phyloP scores from a whole-genome alignment of 768 basidiomycete genomes.

The Naematelia encephala region DNA sequence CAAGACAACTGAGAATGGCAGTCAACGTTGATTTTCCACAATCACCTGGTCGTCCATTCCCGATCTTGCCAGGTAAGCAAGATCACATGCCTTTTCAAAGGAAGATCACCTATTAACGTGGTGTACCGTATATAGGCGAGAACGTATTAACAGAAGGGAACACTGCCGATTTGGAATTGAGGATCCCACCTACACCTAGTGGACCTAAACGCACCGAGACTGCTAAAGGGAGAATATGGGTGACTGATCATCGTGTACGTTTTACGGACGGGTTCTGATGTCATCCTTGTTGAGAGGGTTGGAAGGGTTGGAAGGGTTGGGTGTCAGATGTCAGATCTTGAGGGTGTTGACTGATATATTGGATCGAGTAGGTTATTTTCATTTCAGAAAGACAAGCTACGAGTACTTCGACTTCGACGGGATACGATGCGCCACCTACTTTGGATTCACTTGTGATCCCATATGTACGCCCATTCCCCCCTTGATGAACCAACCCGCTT shows the following conservation, averaged over 20 bases:
- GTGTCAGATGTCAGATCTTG: neutral
- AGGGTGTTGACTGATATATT: neutral
- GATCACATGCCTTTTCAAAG: no score
- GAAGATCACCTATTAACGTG: neutral
- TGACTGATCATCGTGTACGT: slow-evolving; percentile 41
- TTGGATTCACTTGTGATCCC: slow-evolving; percentile 22
- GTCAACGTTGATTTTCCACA: neutral
- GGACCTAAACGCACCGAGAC: slow-evolving; percentile 38
- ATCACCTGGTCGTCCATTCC: neutral
- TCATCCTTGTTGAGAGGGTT: neutral
- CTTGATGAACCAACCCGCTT: no score
- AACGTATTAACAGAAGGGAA: slow-evolving; percentile 18
- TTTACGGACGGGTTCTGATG: no score
- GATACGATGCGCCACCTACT: neutral
- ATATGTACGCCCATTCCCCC: slow-evolving; percentile 18
- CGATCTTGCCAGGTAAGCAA: neutral
- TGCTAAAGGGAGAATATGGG: slow-evolving; percentile 34
- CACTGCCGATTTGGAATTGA: slow-evolving; percentile 34
- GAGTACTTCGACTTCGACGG: slow-evolving; percentile 14
- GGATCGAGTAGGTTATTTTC: slow-evolving; percentile 16
- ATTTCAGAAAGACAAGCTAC: slow-evolving; percentile 15
- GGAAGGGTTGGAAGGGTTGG: neutral
- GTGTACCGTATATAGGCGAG: slow-evolving; percentile 32
- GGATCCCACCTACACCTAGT: slow-evolving; percentile 33
- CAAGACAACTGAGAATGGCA: no score